Conservation (phyloP, 1,139 yeast genomes). For the Lodderomyces theae region DNA sequence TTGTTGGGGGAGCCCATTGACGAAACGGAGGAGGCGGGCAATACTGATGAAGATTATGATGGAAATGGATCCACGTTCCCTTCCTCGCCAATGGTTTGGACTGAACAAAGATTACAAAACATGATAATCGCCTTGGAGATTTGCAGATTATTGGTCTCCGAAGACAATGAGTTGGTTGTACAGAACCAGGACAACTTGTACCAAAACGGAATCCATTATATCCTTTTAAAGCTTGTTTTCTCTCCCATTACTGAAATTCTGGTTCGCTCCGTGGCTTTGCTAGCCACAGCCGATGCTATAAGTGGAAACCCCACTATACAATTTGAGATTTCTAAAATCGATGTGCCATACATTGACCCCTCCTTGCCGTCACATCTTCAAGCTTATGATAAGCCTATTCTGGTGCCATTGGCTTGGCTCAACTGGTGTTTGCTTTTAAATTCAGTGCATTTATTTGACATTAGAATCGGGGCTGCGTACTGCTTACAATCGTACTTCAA, state of each 20-base stretch:
- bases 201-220: slow-evolving; percentile 60
- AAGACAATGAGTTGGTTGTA: slow-evolving; percentile 65
- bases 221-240: slow-evolving; percentile 68
- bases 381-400: slow-evolving; percentile 37
- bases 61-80: slow-evolving; percentile 18
- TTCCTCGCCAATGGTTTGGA: slow-evolving; percentile 53
- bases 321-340: slow-evolving; percentile 69
- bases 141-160: slow-evolving; percentile 68
- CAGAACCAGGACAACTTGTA: slow-evolving; percentile 63
- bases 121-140: slow-evolving; percentile 68
- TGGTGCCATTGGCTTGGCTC: slow-evolving; percentile 71
- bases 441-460: slow-evolving; percentile 80
- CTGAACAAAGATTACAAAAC: slow-evolving; percentile 68
- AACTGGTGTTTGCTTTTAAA: slow-evolving; percentile 80
- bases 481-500: slow-evolving; percentile 68
- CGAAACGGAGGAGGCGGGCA: slow-evolving; percentile 30
- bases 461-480: slow-evolving; percentile 67
- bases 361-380: slow-evolving; percentile 55
- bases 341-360: slow-evolving; percentile 90
- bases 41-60: slow-evolving; percentile 6
- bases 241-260: slow-evolving; percentile 57
- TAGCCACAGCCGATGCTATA: slow-evolving; percentile 76
- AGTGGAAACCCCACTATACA: slow-evolving; percentile 64
- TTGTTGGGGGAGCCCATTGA: slow-evolving; percentile 61
- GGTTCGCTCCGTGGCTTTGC: slow-evolving; percentile 64